A percentile compares a stretch with the other conserved stretches of the same genome.
Conservation (phyloP, 1,284 basidiomycete species). For the Pseudozyma sp. region DNA sequence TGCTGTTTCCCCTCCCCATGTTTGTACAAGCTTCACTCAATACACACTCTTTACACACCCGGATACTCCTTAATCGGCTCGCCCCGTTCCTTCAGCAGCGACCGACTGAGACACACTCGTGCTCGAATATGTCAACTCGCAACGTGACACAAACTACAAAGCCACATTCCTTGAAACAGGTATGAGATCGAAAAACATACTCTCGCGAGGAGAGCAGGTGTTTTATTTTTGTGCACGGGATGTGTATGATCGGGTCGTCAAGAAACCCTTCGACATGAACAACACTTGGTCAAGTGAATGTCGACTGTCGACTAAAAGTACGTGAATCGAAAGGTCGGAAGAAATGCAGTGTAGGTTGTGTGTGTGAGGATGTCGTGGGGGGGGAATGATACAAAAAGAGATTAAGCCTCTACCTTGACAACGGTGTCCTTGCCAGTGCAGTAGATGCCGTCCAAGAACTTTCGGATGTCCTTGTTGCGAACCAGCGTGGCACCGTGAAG, state of each 20-base stretch:
- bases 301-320: constrained; percentile 26
- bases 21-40: too few relatives aligned
- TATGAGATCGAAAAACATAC: constrained; percentile 35
- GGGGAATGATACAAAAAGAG: constrained; percentile 4
- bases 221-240: constrained; percentile 33
- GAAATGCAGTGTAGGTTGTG: constrained; percentile 6
- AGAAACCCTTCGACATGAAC: constrained; percentile 3
- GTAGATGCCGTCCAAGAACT: constrained; percentile 78
- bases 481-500: constrained; percentile 68
- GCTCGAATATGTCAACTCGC: too few relatives aligned
- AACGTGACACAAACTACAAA: too few relatives aligned
- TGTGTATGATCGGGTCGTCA: constrained; percentile 9
- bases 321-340: constrained; percentile 16
- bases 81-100: too few relatives aligned
- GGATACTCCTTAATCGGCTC: too few relatives aligned
- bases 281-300: constrained; percentile 9
- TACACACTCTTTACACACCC: too few relatives aligned
- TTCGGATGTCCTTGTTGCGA: constrained; percentile 72
- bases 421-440: constrained; percentile 80
- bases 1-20: too few relatives aligned
- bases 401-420: constrained; percentile 74
- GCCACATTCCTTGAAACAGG: too few relatives aligned
- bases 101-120: too few relatives aligned
- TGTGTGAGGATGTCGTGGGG: background rate
- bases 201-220: constrained; percentile 34